phyloP scores from a whole-genome alignment of 2,329 filamentous ascomycete species.

The Macrophomina pseudophaseolina region DNA sequence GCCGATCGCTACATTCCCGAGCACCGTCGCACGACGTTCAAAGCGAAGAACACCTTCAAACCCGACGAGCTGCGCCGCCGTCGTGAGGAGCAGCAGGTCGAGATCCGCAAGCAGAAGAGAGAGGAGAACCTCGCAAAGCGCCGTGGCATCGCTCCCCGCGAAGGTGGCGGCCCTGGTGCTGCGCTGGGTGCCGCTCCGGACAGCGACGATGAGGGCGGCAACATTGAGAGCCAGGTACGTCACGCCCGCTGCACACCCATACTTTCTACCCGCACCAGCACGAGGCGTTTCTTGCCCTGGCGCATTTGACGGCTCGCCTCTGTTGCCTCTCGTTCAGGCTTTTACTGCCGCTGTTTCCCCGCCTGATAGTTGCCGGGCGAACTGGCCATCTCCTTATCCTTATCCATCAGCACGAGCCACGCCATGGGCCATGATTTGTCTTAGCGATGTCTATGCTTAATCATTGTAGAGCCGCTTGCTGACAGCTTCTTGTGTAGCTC shows the following conservation, averaged over 20 bases:
- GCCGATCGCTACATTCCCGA: constrained; percentile 99
- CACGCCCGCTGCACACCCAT: neutral
- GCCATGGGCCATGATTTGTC: constrained; percentile 25
- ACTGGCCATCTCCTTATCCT: constrained; percentile 29
- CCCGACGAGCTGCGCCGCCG: constrained; percentile 97
- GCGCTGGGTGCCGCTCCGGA: constrained; percentile 87
- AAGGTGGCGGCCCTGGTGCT: constrained; percentile 73
- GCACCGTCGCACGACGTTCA: constrained; percentile 98
- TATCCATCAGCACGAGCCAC: constrained; percentile 28
- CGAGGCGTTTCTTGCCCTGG: neutral
- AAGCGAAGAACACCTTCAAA: constrained; percentile 99
- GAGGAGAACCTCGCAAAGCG: constrained; percentile 99
- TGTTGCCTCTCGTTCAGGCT: constrained; percentile 21
- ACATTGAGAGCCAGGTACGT: constrained; percentile 94
- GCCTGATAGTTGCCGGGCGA: constrained; percentile 26
- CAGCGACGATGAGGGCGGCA: constrained; percentile 95
- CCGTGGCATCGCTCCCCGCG: constrained; percentile 85
- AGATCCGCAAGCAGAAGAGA: constrained; percentile 97
- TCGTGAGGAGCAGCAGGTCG: constrained; percentile 98
- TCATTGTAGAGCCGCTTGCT: neutral
- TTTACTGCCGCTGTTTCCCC: constrained; percentile 25
- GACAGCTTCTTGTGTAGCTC: constrained; percentile 62
- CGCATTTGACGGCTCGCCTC: neutral
- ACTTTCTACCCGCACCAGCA: neutral
- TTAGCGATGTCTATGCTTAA: constrained; percentile 10